Percentiles rank a stretch among this genome's conserved stretches.
These are phyloP conservation scores for Moesziomyces antarcticus DNA, from an alignment of 1,284 basidiomycete genomes.

Conservation along the genomic window DNA sequence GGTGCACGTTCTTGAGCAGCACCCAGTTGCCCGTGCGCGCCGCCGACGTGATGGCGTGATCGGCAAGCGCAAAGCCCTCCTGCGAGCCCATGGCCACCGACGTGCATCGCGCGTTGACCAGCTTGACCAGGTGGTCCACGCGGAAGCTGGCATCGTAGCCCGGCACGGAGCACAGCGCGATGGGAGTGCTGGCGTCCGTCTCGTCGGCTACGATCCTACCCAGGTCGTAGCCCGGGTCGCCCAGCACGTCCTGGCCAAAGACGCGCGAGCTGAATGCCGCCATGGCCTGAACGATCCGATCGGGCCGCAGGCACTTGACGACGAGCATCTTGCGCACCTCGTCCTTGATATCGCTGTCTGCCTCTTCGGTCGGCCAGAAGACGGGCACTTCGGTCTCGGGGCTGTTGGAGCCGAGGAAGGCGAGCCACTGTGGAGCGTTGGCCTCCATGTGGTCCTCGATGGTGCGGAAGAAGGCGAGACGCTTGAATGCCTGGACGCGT, in stretches of 20 bases:
- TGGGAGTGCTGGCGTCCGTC: conserved; percentile 55
- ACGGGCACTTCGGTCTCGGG: conserved; percentile 78
- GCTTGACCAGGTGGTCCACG: conserved; percentile 60
- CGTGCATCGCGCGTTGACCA: conserved; percentile 48
- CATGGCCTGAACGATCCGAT: conserved; percentile 84
- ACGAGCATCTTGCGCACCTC: conserved; percentile 81
- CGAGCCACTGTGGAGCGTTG: conserved; percentile 78
- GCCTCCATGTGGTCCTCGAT: conserved; percentile 78
- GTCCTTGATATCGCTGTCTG: conserved; percentile 70
- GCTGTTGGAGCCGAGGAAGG: conserved; percentile 77
- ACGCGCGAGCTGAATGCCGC: conserved; percentile 78
- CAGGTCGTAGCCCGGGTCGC: conserved; percentile 30
- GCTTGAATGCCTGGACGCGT: conserved; percentile 69
- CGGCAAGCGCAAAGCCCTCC: conserved; percentile 63
- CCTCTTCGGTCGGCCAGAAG: conserved; percentile 75
- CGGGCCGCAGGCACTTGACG: conserved; percentile 89
- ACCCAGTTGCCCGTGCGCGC: conserved; percentile 64
- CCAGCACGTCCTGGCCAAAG: conserved; percentile 82
- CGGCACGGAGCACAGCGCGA: conserved; percentile 64
- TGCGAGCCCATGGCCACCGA: conserved; percentile 66
- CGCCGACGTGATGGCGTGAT: conserved; percentile 62
- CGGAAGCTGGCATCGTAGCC: conserved; percentile 65
- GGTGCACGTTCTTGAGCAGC: conserved; percentile 66
- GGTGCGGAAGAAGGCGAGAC: conserved; percentile 77
- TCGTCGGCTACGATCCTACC: conserved; percentile 57